Base-by-base conservation (phyloP, 495 filamentous ascomycete genomes). In the Platismatia glauca region DNA sequence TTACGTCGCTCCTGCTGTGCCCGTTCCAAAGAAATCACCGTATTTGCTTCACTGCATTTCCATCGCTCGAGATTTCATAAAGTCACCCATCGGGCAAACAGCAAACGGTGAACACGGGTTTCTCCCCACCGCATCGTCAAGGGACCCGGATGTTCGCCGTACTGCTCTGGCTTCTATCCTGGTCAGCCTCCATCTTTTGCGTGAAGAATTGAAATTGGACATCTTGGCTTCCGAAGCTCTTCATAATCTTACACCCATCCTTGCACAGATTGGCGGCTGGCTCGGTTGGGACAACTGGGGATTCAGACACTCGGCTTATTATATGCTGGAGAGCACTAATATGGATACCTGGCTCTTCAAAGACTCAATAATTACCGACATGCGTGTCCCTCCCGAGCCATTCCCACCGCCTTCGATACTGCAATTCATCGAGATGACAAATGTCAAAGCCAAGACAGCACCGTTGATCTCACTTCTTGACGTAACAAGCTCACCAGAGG, bases 131-230 rank as follows among this genome's bases (percentile, higher is more conserved):
- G 81, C 83, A 16, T 65, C 74, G 41, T 76, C 77, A 34, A 77
- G 79, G 60, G 78, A 77, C 57, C 75, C 77, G 43, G 78, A 80
- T 34, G 74, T 78, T 48, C 82, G 86, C 37, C 79, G 80, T 27
- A 81, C 77, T 57, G 80, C 83, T 37, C 77, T 90, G 44, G 82
- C 83, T 63, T 86, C 84, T 55, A 77, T 93, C 3, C 76, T 97
- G 13, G 77, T 94, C 57, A 85, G 83, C 18, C 79, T 98, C 29
- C 95, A 97, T 72, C 80, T 97, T 9, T 71, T 95, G 6, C 79
- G 87, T 3, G 93, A 98, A 71, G 94, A 98, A 68, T 82, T 88
- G 65, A 97, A 95, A 70, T 83, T 98, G 7, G 85, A 89, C 55
- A 83, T 84, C 34, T 79, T 84, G 24, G 77, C 82, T 29, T 76